These are phyloP conservation scores for Fusarium sp. DNA, from an alignment of 2,329 filamentous ascomycete genomes.

Conservation along the genomic window DNA sequence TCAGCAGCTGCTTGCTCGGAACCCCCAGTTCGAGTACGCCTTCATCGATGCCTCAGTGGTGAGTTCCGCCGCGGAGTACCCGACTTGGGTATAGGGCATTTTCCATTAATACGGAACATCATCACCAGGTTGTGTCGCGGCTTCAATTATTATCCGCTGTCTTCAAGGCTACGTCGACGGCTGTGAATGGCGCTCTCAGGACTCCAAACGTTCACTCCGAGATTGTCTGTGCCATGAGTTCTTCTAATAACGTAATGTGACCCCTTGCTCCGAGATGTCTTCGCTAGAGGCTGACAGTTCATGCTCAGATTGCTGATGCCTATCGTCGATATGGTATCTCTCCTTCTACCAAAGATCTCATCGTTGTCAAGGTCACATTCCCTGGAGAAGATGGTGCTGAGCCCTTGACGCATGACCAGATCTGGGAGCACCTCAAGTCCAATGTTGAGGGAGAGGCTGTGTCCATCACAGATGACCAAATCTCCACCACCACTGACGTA, in stretches of 20 bases:
- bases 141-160: slow-evolving; percentile 78
- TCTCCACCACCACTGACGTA: slow-evolving; percentile 70
- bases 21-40: slow-evolving; percentile 89
- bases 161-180: slow-evolving; percentile 78
- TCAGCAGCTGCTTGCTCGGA: slow-evolving; percentile 84
- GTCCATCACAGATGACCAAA: slow-evolving; percentile 69
- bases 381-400: slow-evolving; percentile 55
- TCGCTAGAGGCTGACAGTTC: slow-evolving; percentile 12
- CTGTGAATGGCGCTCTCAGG: slow-evolving; percentile 69
- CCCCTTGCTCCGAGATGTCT: background rate
- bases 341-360: slow-evolving; percentile 73
- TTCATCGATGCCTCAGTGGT: slow-evolving; percentile 88
- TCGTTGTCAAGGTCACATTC: slow-evolving; percentile 81
- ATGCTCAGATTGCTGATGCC: slow-evolving; percentile 81
- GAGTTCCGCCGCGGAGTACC: slow-evolving; percentile 45
- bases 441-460: slow-evolving; percentile 69
- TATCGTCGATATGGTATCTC: slow-evolving; percentile 89
- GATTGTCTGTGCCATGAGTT: slow-evolving; percentile 80
- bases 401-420: slow-evolving; percentile 54
- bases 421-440: slow-evolving; percentile 67
- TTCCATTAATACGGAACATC: slow-evolving; percentile 6
- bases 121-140: slow-evolving; percentile 71
- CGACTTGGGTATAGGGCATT: slow-evolving; percentile 13
- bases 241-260: slow-evolving; percentile 77
- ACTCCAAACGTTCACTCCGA: slow-evolving; percentile 91